Base-by-base conservation (phyloP, 1,139 yeast genomes). In the Spencermartinsiella ligniputridi region DNA sequence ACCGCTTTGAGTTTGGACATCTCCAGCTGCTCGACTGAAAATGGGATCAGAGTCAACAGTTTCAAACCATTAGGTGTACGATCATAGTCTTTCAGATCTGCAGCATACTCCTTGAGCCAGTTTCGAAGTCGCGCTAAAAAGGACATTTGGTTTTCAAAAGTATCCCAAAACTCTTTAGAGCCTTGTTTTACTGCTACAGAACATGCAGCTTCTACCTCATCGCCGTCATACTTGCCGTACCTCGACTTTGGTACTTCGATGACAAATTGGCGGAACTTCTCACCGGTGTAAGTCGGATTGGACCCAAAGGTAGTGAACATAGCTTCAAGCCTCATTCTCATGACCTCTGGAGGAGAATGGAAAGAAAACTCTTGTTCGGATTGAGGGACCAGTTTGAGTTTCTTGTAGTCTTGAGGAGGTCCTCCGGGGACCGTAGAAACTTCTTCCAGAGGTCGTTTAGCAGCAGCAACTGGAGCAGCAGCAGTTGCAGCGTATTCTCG, bases 121-220 rank as follows among this genome's bases (percentile, higher is more conserved):
- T 60, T 61, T 21, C 63, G 54, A 36, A 60, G 42, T n/a, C 67
- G 53, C 2, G 57, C 55, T 13, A 58, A 30, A 24, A 61, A 47
- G 13, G 41, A 37, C 18, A 41, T 37, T 13, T 48, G 47, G 18
- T 47, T 40, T 8, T 49, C 44, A 36, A 56, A 45, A 2, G 48
- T 48, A 17, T 40, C 40, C 62, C 62, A 62, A 41, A 62, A 56
- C n/a, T 34, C 45, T n/a, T 40, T 24, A 3, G 52, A 46, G 5
- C 55, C 59, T 16, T 40, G 37, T 20, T 47, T 37, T 5, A 50
- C 42, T 2, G 58, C 62, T 16, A 51, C 46, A 19, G 42, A 46
- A 34, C 60, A 50, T 3, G 55, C 54, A 4, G 44, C 41, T 20
- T 55, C 52, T 17, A 61, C 51, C 29, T 60, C 58, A 39, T 60